Percentiles rank a stretch among this genome's conserved stretches.
Evolutionary conservation across 1,284 basidiomycete species (phyloP).

Genomic region (Hortiboletus rubellus): DNA sequence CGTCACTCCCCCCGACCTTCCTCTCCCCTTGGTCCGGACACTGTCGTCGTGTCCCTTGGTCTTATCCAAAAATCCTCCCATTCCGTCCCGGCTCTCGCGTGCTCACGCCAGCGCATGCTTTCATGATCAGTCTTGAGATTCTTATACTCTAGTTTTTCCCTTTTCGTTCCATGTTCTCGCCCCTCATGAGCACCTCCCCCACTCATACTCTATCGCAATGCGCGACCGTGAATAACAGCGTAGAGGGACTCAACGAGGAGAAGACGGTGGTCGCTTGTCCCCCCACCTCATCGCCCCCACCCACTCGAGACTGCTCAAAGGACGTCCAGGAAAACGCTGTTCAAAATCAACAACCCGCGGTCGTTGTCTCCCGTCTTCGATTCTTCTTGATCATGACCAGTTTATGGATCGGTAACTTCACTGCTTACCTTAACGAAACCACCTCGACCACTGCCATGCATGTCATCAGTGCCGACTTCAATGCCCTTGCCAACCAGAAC

Average conservation of each 20-base stretch:
- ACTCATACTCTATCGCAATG: conserved; percentile 33
- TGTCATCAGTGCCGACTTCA: conserved; percentile 33
- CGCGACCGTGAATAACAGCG: conserved; percentile 34
- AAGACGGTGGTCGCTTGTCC: conserved; percentile 18
- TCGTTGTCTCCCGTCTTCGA: conserved; percentile 27
- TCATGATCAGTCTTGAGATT: conserved; percentile 16
- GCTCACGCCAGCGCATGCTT: conserved; percentile 7
- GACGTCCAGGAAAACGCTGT: not conserved
- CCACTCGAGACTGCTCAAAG: not conserved
- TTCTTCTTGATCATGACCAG: conserved; percentile 38
- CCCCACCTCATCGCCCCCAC: not conserved
- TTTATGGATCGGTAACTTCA: conserved; percentile 37
- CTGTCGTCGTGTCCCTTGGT: conserved; percentile 12
- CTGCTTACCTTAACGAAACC: conserved; percentile 39
- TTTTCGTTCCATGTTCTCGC: conserved; percentile 1
- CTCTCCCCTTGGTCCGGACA: conserved; percentile 9
- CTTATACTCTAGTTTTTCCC: conserved; percentile 27
- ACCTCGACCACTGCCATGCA: conserved; percentile 40
- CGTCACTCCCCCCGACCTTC: conserved; percentile 13
- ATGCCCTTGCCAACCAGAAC: conserved; percentile 33
- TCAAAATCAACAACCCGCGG: conserved; percentile 24
- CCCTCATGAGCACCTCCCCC: conserved; percentile 31
- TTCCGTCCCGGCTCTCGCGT: conserved; percentile 13
- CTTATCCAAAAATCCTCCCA: conserved; percentile 11
- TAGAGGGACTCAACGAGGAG: conserved; percentile 24